phyloP scores from a whole-genome alignment of 1,139 yeast genomes.

The Pichia sp. region DNA sequence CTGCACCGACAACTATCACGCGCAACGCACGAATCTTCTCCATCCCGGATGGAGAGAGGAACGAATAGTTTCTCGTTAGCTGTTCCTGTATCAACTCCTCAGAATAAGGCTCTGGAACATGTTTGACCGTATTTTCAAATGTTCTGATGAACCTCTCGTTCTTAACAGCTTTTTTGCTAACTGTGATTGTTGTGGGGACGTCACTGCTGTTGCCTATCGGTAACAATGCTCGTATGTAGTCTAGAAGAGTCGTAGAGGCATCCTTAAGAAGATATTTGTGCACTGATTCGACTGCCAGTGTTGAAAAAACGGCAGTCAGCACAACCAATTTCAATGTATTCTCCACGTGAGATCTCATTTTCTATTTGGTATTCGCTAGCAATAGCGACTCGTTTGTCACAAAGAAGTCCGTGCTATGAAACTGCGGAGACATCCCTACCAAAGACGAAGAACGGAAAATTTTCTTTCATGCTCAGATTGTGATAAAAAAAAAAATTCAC shows the following conservation, averaged over 20 bases:
- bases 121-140: slow-evolving; percentile 18
- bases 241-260: slow-evolving; percentile 11
- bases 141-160: slow-evolving; percentile 11
- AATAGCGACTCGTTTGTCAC: not conserved
- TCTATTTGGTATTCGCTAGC: not conserved
- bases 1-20: slow-evolving; percentile 92
- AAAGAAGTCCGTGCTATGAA: too few species aligned
- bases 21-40: slow-evolving; percentile 66
- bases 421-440: not conserved
- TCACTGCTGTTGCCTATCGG: not conserved
- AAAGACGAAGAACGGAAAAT: not conserved
- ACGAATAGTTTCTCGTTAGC: slow-evolving; percentile 88
- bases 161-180: not conserved
- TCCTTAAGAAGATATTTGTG: slow-evolving; percentile 15
- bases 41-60: slow-evolving; percentile 82
- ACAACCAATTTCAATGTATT: slow-evolving; percentile 7
- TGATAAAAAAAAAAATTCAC: not conserved
- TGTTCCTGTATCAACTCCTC: slow-evolving; percentile 85
- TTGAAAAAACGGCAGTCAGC: slow-evolving; percentile 14
- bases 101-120: slow-evolving; percentile 37
- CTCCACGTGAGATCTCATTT: slow-evolving; percentile 8
- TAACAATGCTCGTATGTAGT: slow-evolving; percentile 14
- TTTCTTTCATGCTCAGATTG: not conserved
- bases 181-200: slow-evolving; percentile 1
- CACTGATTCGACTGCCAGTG: slow-evolving; percentile 17